Base-by-base conservation (phyloP, 1,139 yeast species). In the Taphrina populina region DNA sequence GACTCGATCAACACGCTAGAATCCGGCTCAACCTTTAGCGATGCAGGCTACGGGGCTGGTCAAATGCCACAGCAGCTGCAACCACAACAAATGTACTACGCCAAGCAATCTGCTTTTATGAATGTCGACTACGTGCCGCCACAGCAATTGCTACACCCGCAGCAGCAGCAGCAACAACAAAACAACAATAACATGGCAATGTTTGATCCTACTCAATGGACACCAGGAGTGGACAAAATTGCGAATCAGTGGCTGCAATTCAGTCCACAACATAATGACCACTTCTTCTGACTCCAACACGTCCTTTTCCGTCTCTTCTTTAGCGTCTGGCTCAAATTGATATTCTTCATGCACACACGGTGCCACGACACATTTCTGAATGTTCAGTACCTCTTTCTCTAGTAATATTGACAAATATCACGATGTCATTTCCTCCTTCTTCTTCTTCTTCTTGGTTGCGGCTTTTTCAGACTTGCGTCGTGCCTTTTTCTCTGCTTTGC, bases 161-260 rank as follows among this genome's bases (percentile, higher is more conserved):
- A 27, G 30, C 30, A 27, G 30, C 30, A 27, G 30, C 30, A 27
- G 40, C 11, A 6, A n/a, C n/a, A n/a, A n/a, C n/a, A n/a, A n/a
- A n/a, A n/a, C 29, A 13, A 11, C 7, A 23, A 29, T 21, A 29
- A 29, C 21, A 19, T 43, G 29, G 37, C 29, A 30, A 30, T 20
- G 37, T 19, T 29, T 10, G 54, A 49, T 19, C 54, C 54, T 20
- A 39, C 20, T 11, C 45, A 49, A 33, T 49, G 54, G 54, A 49
- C 54, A 27, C 54, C 54, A 17, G 54, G 54, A 19, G 37, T 43
- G 27, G 47, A 43, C 47, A 43, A 43, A 37, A 30, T 43, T 7
- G 37, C 47, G 19, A 43, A 43, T 20, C 47, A 43, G 27, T 43
- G 47, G 47, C 15, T 43, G 29, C 36, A 43, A 11, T 43, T 43